Evolutionary conservation across 805 yeast genomes (phyloP), one percentile per base, ranked within the genome.

Genomic region (Yamadazyma scolyti): DNA sequence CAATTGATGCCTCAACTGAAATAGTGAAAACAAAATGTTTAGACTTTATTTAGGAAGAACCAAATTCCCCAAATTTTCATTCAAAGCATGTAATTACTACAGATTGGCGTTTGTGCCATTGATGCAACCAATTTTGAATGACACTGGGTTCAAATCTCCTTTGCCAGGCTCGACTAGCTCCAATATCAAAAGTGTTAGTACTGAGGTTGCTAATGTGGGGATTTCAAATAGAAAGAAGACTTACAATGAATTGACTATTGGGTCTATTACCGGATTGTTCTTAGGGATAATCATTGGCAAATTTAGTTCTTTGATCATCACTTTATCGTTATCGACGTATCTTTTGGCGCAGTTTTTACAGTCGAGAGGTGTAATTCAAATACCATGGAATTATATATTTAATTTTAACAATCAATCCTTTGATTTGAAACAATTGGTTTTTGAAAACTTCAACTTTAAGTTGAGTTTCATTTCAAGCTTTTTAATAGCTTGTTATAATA

Each of bases 371-470:
- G 60, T 78, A 27, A 62, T 78, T 24, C 42, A 55, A 9, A 58
- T 79, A 27, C 71, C 71, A 6, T 65, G 70, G 71, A 60, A 48
- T 25, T 46, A 55, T 17, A 44, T 63, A 13, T 38, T 65, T 12
- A 45, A 31, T 6, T 35, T 65, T 14, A 68, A 69, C 17, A 47
- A 47, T 16, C 49, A 53, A 20, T 44, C 39, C 27, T 50, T 76
- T 33, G 75, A 77, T 44, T 40, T 77, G 19, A 64, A 67, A 46
- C 58, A 65, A 19, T 62, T 78, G 58, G 48, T 79, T 11, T 67
- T 79, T 36, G 73, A 75, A 31, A 72, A 75, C 38, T 79, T 82
- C 23, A 71, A 79, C 37, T 79, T 80, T 65, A 77, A 75, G 54
- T 34, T 73, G 18, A 67, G 79, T 19, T 79, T 79, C 51, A 47